Base-by-base conservation (phyloP, 1,139 yeast species). In the Blastobotrys proliferans region DNA sequence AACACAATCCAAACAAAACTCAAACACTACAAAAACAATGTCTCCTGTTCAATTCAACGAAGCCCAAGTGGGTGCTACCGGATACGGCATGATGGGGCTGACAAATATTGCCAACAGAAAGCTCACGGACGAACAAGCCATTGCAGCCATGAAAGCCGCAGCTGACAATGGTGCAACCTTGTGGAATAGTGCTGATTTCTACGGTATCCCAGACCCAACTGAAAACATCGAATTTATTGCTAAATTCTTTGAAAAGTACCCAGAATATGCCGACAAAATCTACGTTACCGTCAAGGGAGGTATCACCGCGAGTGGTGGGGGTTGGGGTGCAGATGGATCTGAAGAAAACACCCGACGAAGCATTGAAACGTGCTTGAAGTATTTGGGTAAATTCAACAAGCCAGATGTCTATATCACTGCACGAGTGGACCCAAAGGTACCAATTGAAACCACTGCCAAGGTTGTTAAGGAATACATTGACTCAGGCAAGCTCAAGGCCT, bases 141-240 rank as follows among this genome's bases (percentile, higher is more conserved):
- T 77, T 46, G 70, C 70, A 30, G 59, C 72, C 13, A 63, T 79
- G 57, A 69, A 70, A 47, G 66, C 64, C 34, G 77, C 77, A 9
- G 60, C 73, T 6, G 69, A 73, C 26, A 66, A 70, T 32, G 79
- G 78, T 26, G 74, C 74, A 45, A 75, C 73, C 24, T 72, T 82
- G 47, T 67, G 85, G 66, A 86, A 86, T 57, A 77, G 77, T 24
- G 94, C 94, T 44, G 92, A 82, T 54, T 84, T 86, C 58, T 87
- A 87, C 57, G 94, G 94, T 20, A 64, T 70, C 38, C 65, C 64
- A 3, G 63, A 66, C 37, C 68, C 73, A 38, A 67, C 64, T 42
- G 63, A 67, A 51, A 79, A 79, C 53, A 63, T 83, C 63, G 66
- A 73, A 53, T 69, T 78, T 42, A 58, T 84, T 35, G 67, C 74